Evolutionary conservation across 78 protist species (phyloP).

Genomic region (Dictyostelium intermedium): DNA sequence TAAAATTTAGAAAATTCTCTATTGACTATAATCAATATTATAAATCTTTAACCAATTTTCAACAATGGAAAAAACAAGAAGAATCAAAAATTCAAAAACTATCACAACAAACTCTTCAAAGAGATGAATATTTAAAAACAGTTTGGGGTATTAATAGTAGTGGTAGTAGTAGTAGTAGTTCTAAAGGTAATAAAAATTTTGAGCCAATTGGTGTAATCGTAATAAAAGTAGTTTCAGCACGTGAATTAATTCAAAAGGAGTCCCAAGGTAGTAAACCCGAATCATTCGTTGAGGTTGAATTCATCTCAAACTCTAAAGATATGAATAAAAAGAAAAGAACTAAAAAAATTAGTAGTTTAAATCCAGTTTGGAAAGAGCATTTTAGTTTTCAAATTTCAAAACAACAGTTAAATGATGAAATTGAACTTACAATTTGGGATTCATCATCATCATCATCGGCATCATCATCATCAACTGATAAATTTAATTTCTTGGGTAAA

Average conservation of each 20-base stretch:
- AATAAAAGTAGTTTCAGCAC: conserved; percentile 35
- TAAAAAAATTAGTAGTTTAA: not conserved
- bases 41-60: not conserved
- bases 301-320: not conserved
- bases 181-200: not conserved
- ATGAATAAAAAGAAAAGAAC: conserved; percentile 46
- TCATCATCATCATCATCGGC: not conserved
- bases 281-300: conserved; percentile 21
- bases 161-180: not conserved
- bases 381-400: conserved; percentile 34
- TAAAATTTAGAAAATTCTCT: conserved; percentile 21
- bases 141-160: conserved; percentile 21
- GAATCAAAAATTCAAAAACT: not conserved
- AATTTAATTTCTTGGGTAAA: conserved; percentile 36
- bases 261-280: not conserved
- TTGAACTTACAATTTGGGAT: conserved; percentile 2
- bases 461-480: not conserved
- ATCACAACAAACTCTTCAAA: not conserved
- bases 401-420: not conserved
- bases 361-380: conserved; percentile 59
- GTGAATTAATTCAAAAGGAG: conserved; percentile 47
- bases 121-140: conserved; percentile 42
- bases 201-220: conserved; percentile 64
- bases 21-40: conserved; percentile 45
- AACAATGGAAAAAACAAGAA: conserved; percentile 35